Percentiles rank a stretch among this genome's conserved stretches.
Evolutionary conservation across 2,329 filamentous ascomycete genomes (phyloP).

Genomic region (Botryosphaeria agaves): DNA sequence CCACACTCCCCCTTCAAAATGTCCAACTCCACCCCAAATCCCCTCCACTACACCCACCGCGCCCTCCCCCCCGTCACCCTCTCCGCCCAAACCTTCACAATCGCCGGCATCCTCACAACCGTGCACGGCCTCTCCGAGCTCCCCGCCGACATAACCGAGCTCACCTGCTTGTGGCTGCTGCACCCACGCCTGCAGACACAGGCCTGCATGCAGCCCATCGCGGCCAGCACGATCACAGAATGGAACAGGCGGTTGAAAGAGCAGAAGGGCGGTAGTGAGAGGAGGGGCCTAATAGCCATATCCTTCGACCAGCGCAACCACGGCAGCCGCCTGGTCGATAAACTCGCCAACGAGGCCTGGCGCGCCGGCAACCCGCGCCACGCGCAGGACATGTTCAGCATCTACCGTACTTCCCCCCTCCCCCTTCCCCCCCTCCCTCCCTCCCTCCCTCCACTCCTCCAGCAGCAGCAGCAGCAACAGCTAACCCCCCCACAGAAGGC

Average conservation of each 20-base stretch:
- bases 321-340: slow-evolving; percentile 52
- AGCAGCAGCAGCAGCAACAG: not conserved
- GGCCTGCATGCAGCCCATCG: slow-evolving; percentile 59
- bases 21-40: slow-evolving; percentile 9
- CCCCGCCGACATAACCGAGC: slow-evolving; percentile 29
- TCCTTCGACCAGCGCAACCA: slow-evolving; percentile 92
- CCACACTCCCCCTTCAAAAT: too few relatives aligned
- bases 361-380: slow-evolving; percentile 60
- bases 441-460: slow-evolving; percentile 41
- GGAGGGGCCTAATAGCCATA: slow-evolving; percentile 55
- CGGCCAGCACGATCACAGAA: slow-evolving; percentile 46
- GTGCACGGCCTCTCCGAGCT: slow-evolving; percentile 71
- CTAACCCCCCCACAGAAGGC: slow-evolving; percentile 27
- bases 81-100: slow-evolving; percentile 49
- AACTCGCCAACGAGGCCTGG: slow-evolving; percentile 62
- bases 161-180: slow-evolving; percentile 81
- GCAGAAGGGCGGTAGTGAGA: slow-evolving; percentile 10
- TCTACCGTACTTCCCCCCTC: slow-evolving; percentile 44
- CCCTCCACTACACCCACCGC: slow-evolving; percentile 13
- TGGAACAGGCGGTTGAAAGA: slow-evolving; percentile 38
- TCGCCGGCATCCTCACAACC: slow-evolving; percentile 63
- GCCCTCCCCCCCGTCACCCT: slow-evolving; percentile 21
- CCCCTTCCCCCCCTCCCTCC: slow-evolving; percentile 64
- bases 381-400: slow-evolving; percentile 81
- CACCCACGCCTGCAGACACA: slow-evolving; percentile 60